Conservation (phyloP, 2,329 filamentous ascomycete species). For the Plenodomus tracheiphilus region DNA sequence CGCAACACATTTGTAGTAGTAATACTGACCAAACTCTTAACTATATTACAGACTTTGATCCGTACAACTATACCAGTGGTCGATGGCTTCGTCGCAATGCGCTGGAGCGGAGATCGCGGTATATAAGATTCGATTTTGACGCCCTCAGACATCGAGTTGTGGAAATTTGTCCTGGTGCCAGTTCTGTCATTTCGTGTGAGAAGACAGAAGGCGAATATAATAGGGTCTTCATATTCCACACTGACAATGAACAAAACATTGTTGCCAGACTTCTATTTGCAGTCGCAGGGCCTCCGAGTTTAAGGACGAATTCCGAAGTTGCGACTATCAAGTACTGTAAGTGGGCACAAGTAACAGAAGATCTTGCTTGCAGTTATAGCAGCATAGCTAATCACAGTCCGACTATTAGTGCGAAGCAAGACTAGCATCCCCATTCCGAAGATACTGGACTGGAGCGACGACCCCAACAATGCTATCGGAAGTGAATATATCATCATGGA, state of each 20-base stretch:
- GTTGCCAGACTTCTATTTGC: constrained; percentile 50
- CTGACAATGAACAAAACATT: constrained; percentile 43
- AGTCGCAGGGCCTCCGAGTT: constrained; percentile 42
- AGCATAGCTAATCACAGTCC: too few species aligned
- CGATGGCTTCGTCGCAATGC: constrained; percentile 45
- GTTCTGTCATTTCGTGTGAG: constrained; percentile 37
- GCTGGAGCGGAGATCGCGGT: constrained; percentile 40
- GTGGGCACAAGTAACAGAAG: constrained; percentile 9
- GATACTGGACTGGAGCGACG: constrained; percentile 50
- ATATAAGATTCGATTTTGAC: constrained; percentile 47
- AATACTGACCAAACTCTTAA: too few species aligned
- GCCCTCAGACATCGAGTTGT: constrained; percentile 45
- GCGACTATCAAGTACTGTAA: constrained; percentile 51
- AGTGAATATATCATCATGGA: constrained; percentile 48
- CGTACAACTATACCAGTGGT: constrained; percentile 30
- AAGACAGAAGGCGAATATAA: constrained; percentile 54
- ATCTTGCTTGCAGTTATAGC: too few species aligned
- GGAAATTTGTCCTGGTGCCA: constrained; percentile 43
- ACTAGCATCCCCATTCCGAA: constrained; percentile 49
- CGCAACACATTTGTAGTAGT: too few species aligned
- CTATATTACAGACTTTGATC: constrained; percentile 11
- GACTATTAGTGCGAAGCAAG: constrained; percentile 42
- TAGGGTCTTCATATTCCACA: constrained; percentile 48
- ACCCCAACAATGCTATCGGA: constrained; percentile 38
- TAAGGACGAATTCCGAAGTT: constrained; percentile 50